Percentiles rank a stretch among this genome's conserved stretches.
These are phyloP conservation scores for Fulvia fulva DNA, from an alignment of 2,329 filamentous ascomycete species.

Conservation along the genomic window DNA sequence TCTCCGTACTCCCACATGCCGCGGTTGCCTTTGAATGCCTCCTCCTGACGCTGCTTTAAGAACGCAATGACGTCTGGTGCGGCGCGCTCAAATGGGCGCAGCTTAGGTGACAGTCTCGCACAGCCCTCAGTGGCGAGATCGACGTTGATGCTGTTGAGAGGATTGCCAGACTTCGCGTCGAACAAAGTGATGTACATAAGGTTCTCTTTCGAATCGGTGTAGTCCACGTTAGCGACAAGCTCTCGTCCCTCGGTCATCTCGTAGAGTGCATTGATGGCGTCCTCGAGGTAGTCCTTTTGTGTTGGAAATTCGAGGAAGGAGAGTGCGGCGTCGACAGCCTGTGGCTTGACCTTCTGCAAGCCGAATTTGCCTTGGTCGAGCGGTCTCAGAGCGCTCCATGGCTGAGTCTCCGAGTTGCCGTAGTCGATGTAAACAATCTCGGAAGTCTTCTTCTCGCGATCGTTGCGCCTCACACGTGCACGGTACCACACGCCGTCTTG, in stretches of 20 bases:
- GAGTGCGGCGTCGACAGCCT: conserved; percentile 81
- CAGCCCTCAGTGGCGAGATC: conserved; percentile 79
- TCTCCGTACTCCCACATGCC: conserved; percentile 99
- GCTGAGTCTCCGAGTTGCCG: conserved; percentile 84
- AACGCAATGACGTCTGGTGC: conserved; percentile 68
- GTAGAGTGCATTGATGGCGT: conserved; percentile 71
- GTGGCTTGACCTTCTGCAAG: conserved; percentile 74
- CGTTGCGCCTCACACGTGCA: conserved; percentile 83
- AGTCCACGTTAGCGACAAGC: conserved; percentile 88
- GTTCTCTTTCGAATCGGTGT: conserved; percentile 70
- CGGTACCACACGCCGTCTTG: conserved; percentile 93
- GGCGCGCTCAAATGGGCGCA: conserved; percentile 84
- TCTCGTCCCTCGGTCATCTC: conserved; percentile 67
- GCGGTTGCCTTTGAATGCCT: conserved; percentile 73
- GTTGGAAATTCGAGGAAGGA: conserved; percentile 86
- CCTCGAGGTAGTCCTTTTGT: conserved; percentile 74
- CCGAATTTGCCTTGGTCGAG: conserved; percentile 76
- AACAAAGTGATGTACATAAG: conserved; percentile 79
- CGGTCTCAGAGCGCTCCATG: conserved; percentile 80
- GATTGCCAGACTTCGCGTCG: conserved; percentile 61
- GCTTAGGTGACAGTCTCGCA: conserved; percentile 86
- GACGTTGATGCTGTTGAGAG: conserved; percentile 81
- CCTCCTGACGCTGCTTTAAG: conserved; percentile 67
- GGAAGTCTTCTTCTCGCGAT: conserved; percentile 80
- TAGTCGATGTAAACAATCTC: conserved; percentile 96